Base-by-base conservation (phyloP, 805 yeast genomes). In the Candida montana region DNA sequence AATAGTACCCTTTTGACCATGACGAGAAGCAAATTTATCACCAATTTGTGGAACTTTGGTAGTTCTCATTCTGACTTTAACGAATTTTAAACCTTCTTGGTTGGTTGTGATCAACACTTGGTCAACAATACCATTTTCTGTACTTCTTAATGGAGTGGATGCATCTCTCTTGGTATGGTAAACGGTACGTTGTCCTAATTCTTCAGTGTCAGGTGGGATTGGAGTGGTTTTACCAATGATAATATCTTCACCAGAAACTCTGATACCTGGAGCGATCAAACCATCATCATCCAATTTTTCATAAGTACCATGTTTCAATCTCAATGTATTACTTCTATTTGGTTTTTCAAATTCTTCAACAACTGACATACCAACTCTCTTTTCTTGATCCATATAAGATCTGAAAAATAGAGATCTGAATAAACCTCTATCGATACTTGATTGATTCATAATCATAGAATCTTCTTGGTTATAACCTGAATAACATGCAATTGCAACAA, bases 1-100 rank as follows among this genome's bases (percentile, higher is more conserved):
- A 66, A 93, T 90, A 17, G 99, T 93, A 83, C 99, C 99, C 72
- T 93, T 93, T 69, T 93, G 99, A 64, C 99, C 99, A 75, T 93
- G 99, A 71, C 99, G 86, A 32, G 98, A 91, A 7, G 99, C 98
- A 68, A 93, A 93, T 68, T 93, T 93, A 68, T 93, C 99, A 67
- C 99, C 99, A 67, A 93, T 91, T 68, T 93, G 99, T 11, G 99
- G 99, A 35, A 91, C 76, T 68, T 95, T 93, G 4, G 99, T 93
- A 1, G 99, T 93, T 75, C 99, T 86, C 88, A 95, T 93, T 69
- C 99, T 81, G 36, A 93, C 98, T 69, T 93, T 93, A 40, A 93
- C 98, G 54, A 93, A 95, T 59, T 90, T 87, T 65, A 95, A 77
- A 49, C 99, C 99, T 65, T 93, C 99, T 59, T 95, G 97, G 66